phyloP scores from a whole-genome alignment of 192 early-diverging fungal genomes.

The Backusella psychrophila region DNA sequence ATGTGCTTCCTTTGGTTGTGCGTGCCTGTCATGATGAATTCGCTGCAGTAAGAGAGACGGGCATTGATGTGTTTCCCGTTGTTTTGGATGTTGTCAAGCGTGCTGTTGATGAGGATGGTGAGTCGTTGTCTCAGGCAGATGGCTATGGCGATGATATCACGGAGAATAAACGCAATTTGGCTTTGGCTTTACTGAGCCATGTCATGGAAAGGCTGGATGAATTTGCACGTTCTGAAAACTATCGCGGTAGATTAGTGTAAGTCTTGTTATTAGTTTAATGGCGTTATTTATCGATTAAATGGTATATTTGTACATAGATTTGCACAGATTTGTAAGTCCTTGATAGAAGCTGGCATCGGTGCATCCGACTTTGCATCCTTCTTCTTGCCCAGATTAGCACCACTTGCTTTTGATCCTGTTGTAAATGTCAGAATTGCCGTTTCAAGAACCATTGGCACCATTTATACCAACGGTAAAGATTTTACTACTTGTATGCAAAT shows the following conservation, averaged over 20 bases:
- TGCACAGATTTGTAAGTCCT: constrained; percentile 65
- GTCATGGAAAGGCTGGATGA: constrained; percentile 37
- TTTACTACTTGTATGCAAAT: background rate
- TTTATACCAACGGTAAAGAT: constrained; percentile 20
- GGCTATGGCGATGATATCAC: constrained; percentile 23
- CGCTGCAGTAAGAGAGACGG: constrained; percentile 51
- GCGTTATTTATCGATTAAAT: no score
- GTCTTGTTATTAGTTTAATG: constrained; percentile 30
- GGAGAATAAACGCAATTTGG: constrained; percentile 13
- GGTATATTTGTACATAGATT: constrained; percentile 26
- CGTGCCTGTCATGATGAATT: constrained; percentile 48
- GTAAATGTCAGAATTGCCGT: constrained; percentile 76
- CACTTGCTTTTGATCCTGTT: constrained; percentile 60
- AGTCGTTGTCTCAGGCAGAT: constrained; percentile 10
- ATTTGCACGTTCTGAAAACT: constrained; percentile 45
- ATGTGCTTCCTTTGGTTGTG: constrained; percentile 65
- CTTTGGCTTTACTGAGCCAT: constrained; percentile 19
- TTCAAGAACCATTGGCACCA: constrained; percentile 39
- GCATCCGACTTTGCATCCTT: constrained; percentile 61
- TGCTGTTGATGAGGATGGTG: constrained; percentile 26
- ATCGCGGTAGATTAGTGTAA: constrained; percentile 55
- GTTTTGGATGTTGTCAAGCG: constrained; percentile 35
- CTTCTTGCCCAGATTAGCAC: constrained; percentile 60
- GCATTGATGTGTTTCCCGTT: constrained; percentile 37
- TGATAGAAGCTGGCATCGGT: constrained; percentile 59